Conservation (phyloP, 164 flowering plant species). For the Warburgia ugandensis region DNA sequence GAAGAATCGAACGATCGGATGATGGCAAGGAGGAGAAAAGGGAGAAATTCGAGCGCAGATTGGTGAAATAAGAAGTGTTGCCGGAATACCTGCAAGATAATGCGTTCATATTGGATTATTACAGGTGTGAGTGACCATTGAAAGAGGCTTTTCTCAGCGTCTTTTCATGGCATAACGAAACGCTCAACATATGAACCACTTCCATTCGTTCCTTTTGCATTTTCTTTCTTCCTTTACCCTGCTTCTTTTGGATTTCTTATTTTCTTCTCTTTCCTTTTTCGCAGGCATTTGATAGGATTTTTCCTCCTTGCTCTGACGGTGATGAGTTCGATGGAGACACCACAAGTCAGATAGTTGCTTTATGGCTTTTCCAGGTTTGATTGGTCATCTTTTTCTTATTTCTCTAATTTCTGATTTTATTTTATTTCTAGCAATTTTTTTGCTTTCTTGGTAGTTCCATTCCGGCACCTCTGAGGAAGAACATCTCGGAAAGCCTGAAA, state of each 20-base stretch:
- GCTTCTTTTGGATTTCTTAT: neutral
- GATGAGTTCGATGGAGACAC: slow-evolving; percentile 40
- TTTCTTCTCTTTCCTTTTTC: neutral
- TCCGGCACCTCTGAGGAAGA: slow-evolving; percentile 12
- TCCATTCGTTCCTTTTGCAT: neutral
- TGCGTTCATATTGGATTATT: slow-evolving; percentile 71
- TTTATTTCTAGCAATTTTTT: neutral
- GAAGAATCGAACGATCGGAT: too few relatives aligned
- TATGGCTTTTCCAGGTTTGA: slow-evolving; percentile 19
- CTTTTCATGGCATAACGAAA: slow-evolving; percentile 86
- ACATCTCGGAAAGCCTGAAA: slow-evolving; percentile 13
- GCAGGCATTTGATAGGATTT: slow-evolving; percentile 88
- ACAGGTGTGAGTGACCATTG: slow-evolving; percentile 83
- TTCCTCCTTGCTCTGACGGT: slow-evolving; percentile 44
- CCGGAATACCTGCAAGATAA: slow-evolving; percentile 85
- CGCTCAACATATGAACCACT: slow-evolving; percentile 80
- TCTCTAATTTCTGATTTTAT: neutral
- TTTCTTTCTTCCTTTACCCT: neutral
- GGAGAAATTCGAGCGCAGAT: slow-evolving; percentile 24
- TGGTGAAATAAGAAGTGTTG: slow-evolving; percentile 66
- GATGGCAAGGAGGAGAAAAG: slow-evolving; percentile 6
- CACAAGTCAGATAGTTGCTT: slow-evolving; percentile 13
- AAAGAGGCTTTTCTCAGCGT: slow-evolving; percentile 60
- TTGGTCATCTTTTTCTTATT: neutral
- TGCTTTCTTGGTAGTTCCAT: slow-evolving; percentile 8